A percentile compares a stretch with the other conserved stretches of the same genome.
These are phyloP conservation scores for Colletotrichum sp. DNA, from an alignment of 2,329 filamentous ascomycete genomes.

Conservation along the genomic window DNA sequence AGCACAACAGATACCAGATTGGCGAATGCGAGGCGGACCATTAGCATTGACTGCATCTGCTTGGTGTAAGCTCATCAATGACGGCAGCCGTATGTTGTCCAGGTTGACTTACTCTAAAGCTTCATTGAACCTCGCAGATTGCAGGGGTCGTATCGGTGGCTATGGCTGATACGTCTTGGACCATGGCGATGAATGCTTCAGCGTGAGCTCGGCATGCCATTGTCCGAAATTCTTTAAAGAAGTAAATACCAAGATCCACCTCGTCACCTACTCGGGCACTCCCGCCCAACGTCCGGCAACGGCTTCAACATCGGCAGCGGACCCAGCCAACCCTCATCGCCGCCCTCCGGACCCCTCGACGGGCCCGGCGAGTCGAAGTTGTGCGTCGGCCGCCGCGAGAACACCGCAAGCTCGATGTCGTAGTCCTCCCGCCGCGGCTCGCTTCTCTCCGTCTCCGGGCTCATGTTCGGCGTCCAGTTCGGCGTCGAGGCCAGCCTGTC, in stretches of 20 bases:
- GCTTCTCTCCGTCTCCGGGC: background rate
- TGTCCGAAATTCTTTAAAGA: background rate
- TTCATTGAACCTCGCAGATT: background rate
- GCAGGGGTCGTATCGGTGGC: background rate
- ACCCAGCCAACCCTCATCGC: background rate
- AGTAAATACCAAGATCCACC: no score
- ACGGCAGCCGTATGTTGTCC: background rate
- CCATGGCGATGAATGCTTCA: background rate
- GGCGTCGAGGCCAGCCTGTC: background rate
- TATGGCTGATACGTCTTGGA: background rate
- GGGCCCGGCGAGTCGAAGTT: background rate
- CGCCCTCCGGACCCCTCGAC: background rate
- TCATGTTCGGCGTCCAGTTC: background rate
- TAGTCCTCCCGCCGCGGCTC: slow-evolving; percentile 2
- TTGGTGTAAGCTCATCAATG: background rate
- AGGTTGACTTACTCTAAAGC: background rate
- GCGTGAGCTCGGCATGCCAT: background rate
- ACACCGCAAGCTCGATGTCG: slow-evolving; percentile 1
- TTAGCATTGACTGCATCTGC: background rate
- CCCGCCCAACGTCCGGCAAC: background rate
- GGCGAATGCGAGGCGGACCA: background rate
- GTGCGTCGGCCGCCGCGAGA: background rate
- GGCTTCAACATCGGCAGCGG: background rate
- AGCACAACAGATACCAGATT: background rate
- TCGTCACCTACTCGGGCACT: background rate